Evolutionary conservation across 1,284 basidiomycete species (phyloP).

Genomic region (Inonotus hispidus): DNA sequence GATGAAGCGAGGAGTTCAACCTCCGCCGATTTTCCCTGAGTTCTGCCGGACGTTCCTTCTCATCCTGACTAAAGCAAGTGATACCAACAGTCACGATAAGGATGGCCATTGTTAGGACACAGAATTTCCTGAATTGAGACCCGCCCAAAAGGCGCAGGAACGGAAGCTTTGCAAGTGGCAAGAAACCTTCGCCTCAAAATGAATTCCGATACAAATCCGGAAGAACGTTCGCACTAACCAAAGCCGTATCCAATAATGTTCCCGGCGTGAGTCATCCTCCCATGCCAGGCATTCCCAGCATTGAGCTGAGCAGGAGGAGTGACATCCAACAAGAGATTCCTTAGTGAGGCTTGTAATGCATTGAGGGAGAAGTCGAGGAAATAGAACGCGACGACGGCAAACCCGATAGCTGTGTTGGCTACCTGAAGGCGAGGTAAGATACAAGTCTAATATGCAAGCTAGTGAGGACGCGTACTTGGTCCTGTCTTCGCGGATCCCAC

Average conservation of each 20-base stretch:
- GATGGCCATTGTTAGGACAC: conserved; percentile 77
- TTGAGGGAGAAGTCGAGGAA: conserved; percentile 94
- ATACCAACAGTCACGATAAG: conserved; percentile 80
- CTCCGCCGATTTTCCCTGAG: conserved; percentile 31
- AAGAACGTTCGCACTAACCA: conserved; percentile 42
- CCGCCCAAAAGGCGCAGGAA: conserved; percentile 82
- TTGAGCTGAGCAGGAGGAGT: conserved; percentile 85
- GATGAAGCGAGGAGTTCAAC: conserved; percentile 36
- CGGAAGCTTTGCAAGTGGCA: conserved; percentile 75
- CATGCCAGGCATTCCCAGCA: conserved; percentile 97
- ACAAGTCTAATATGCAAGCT: background rate
- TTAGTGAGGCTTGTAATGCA: conserved; percentile 86
- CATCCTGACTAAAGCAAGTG: conserved; percentile 80
- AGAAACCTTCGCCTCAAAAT: conserved; percentile 54
- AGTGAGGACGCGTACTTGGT: conserved; percentile 39
- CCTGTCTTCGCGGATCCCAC: conserved; percentile 79
- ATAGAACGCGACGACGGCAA: conserved; percentile 92
- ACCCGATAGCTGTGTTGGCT: conserved; percentile 65
- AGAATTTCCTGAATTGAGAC: conserved; percentile 94
- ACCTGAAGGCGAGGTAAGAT: conserved; percentile 40
- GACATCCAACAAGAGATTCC: conserved; percentile 89
- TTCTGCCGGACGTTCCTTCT: conserved; percentile 54
- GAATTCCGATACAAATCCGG: background rate
- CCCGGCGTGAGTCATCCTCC: conserved; percentile 91
- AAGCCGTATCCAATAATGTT: conserved; percentile 91